Conservation (phyloP, 1,284 basidiomycete genomes). For the Lignosus rhinocerotis region DNA sequence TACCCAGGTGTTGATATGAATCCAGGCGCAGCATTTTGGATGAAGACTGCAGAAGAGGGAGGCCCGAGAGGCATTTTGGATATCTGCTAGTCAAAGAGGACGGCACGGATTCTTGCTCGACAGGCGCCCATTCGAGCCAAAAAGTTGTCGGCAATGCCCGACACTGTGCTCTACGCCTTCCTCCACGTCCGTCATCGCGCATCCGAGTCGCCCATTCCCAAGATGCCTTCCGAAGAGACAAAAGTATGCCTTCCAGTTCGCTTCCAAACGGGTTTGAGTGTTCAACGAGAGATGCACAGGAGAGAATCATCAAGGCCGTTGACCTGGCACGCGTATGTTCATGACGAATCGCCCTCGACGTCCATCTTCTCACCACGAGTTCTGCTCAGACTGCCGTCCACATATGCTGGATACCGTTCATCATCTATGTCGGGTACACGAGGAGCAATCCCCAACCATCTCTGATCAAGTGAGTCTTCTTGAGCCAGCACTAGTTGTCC, state of each 20-base stretch:
- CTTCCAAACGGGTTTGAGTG: background rate
- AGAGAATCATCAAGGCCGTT: conserved; percentile 76
- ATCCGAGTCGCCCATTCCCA: conserved; percentile 24
- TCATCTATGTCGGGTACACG: conserved; percentile 92
- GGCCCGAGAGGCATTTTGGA: conserved; percentile 66
- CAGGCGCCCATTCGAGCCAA: conserved; percentile 27
- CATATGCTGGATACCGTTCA: conserved; percentile 91
- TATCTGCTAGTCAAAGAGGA: conserved; percentile 18
- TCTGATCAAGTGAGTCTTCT: conserved; percentile 78
- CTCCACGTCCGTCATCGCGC: conserved; percentile 29
- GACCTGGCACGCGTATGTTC: conserved; percentile 76
- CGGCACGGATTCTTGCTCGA: conserved; percentile 14
- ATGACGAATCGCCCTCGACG: background rate
- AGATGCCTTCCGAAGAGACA: conserved; percentile 85
- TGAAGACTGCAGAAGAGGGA: conserved; percentile 66
- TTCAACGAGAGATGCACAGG: conserved; percentile 42
- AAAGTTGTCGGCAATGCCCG: conserved; percentile 39
- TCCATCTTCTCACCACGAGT: conserved; percentile 7
- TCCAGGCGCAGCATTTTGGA: conserved; percentile 47
- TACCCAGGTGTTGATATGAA: conserved; percentile 38
- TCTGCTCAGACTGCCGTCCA: conserved; percentile 75
- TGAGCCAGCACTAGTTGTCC: conserved; percentile 5
- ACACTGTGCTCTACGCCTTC: conserved; percentile 23
- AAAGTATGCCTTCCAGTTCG: conserved; percentile 50
- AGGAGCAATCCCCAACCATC: conserved; percentile 90